Evolutionary conservation across 257 asterid species (phyloP).

Genomic region (Galeopsis tetrahit): DNA sequence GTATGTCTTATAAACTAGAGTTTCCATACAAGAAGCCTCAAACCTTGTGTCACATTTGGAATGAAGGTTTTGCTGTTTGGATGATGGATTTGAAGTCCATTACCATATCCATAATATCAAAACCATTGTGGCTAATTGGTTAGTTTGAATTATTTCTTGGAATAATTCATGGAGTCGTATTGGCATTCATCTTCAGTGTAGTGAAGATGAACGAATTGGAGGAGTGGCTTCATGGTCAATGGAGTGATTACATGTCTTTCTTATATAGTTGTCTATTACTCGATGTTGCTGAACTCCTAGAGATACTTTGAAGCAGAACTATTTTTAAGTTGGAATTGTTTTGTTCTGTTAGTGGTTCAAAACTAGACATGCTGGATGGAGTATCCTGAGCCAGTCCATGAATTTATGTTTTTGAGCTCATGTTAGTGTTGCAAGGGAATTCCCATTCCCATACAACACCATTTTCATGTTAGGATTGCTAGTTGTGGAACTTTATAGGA

Average conservation of each 20-base stretch:
- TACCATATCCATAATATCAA: neutral
- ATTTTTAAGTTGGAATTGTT: neutral
- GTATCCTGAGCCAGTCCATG: neutral
- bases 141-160: neutral
- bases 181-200: neutral
- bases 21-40: slow-evolving; percentile 6
- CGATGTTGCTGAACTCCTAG: neutral
- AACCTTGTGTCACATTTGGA: neutral
- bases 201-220: neutral
- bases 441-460: neutral
- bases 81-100: neutral
- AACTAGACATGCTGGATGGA: neutral
- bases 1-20: neutral
- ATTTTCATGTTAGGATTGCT: neutral
- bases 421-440: neutral
- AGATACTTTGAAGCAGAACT: neutral
- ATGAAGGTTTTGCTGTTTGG: neutral
- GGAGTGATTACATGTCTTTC: neutral
- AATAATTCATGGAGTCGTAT: neutral
- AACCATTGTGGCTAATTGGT: neutral
- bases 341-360: slow-evolving; percentile 4
- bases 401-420: slow-evolving; percentile 1
- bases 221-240: neutral
- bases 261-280: neutral
- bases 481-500: neutral